These are phyloP conservation scores for Trichoderma koningii DNA, from an alignment of 2,329 filamentous ascomycete genomes.

Conservation along the genomic window DNA sequence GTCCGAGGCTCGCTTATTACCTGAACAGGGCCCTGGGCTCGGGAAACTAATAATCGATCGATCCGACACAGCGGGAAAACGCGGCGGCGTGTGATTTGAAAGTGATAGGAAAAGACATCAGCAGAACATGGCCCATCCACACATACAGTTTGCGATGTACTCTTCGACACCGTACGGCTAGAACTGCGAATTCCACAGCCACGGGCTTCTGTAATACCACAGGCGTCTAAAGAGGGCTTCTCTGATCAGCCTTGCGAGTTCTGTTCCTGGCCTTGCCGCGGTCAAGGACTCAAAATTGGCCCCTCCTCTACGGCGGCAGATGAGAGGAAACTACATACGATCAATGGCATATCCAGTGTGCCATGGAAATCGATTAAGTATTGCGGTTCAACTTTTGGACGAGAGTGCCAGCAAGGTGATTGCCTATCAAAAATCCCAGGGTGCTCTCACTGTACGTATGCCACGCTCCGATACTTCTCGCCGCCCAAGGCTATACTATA, in stretches of 20 bases:
- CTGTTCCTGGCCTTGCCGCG: constrained; percentile 5
- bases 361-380: neutral
- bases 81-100: constrained; percentile 7
- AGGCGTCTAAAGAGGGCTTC: constrained; percentile 3
- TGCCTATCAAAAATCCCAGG: neutral
- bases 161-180: neutral
- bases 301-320: neutral
- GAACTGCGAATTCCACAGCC: constrained; percentile 10
- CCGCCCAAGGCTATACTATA: neutral
- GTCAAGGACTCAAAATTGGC: neutral
- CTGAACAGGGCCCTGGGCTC: neutral
- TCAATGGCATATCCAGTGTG: neutral
- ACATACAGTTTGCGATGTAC: neutral
- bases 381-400: neutral
- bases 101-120: neutral
- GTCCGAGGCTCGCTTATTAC: neutral
- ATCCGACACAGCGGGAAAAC: constrained; percentile 1
- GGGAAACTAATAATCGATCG: neutral
- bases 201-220: neutral
- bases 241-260: constrained; percentile 22
- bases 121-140: neutral
- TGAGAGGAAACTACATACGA: neutral
- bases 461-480: neutral
- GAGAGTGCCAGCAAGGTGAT: no score
- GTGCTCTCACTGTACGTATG: neutral